Evolutionary conservation across 306 rosid genomes (phyloP).

Genomic region (Aeschynomene evenia): DNA sequence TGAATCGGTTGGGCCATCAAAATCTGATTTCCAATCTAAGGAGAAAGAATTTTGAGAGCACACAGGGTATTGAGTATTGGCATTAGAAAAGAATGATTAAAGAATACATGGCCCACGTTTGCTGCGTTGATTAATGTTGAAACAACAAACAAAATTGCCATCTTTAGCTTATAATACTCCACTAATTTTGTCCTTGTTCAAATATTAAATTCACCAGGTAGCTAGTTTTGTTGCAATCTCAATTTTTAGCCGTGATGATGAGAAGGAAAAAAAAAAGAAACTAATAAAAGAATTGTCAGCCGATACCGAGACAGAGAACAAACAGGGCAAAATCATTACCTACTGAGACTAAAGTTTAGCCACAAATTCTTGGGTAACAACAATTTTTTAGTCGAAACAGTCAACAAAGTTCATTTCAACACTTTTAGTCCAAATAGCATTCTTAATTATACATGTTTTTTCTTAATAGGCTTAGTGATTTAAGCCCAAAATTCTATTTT

Average conservation of each 20-base stretch:
- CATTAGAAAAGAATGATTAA: conserved; percentile 5
- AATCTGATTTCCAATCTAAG: conserved; percentile 13
- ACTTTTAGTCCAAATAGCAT: too few relatives aligned
- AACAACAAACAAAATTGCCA: conserved; percentile 9
- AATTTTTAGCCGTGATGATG: conserved; percentile 15
- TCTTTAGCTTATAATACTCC: background rate
- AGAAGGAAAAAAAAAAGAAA: conserved; percentile 4
- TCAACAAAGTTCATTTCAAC: too few relatives aligned
- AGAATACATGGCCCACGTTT: conserved; percentile 26
- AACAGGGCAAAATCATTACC: background rate
- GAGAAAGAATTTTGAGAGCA: conserved; percentile 5
- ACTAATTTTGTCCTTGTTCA: conserved; percentile 21
- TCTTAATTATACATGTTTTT: too few relatives aligned
- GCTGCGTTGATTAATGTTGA: background rate
- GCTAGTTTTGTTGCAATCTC: conserved; percentile 22
- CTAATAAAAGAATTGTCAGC: conserved; percentile 28
- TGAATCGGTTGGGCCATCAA: conserved; percentile 28
- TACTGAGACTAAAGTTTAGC: background rate
- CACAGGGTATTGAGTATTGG: background rate
- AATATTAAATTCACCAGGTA: background rate
- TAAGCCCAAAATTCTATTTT: too few relatives aligned
- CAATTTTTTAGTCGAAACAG: too few relatives aligned
- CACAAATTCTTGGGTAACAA: too few relatives aligned
- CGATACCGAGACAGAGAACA: conserved; percentile 19
- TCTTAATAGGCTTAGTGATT: too few relatives aligned